Evolutionary conservation across 352 stramenopile genomes (phyloP).

Genomic region (Aphanomyces astaci): DNA sequence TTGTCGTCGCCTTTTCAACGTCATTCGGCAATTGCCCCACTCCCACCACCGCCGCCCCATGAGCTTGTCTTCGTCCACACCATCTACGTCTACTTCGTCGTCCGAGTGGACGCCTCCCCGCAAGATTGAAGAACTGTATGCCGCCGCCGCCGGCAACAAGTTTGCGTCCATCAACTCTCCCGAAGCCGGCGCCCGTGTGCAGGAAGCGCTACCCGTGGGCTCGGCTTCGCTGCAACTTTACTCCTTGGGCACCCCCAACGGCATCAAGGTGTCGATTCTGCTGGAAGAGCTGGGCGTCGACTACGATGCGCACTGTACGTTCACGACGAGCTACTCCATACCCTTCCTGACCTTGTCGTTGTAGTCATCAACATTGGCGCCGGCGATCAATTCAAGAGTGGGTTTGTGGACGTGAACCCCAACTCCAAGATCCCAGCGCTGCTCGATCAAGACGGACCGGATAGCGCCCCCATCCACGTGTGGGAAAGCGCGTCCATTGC

Average conservation of each 20-base stretch:
- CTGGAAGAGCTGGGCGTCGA: constrained; percentile 66
- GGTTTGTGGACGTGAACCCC: constrained; percentile 68
- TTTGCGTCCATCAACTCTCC: constrained; percentile 30
- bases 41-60: too few species aligned
- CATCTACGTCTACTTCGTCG: too few species aligned
- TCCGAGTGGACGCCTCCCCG: not conserved
- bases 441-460: constrained; percentile 31
- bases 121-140: constrained; percentile 21
- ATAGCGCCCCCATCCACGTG: constrained; percentile 33
- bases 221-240: constrained; percentile 55
- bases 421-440: constrained; percentile 79
- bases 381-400: constrained; percentile 56
- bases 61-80: too few species aligned
- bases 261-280: constrained; percentile 63
- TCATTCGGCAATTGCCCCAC: too few species aligned
- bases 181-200: constrained; percentile 34
- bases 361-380: constrained; percentile 14
- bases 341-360: constrained; percentile 26
- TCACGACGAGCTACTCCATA: constrained; percentile 39
- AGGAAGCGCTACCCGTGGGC: constrained; percentile 36
- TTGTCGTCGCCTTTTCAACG: too few species aligned
- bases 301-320: constrained; percentile 48
- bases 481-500: constrained; percentile 71
- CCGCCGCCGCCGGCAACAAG: constrained; percentile 10
- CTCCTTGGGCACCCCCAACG: constrained; percentile 60